Percentiles rank a stretch among this genome's conserved stretches.
Evolutionary conservation across 2,329 filamentous ascomycete species (phyloP).

Genomic region (Aspergillus sergii): DNA sequence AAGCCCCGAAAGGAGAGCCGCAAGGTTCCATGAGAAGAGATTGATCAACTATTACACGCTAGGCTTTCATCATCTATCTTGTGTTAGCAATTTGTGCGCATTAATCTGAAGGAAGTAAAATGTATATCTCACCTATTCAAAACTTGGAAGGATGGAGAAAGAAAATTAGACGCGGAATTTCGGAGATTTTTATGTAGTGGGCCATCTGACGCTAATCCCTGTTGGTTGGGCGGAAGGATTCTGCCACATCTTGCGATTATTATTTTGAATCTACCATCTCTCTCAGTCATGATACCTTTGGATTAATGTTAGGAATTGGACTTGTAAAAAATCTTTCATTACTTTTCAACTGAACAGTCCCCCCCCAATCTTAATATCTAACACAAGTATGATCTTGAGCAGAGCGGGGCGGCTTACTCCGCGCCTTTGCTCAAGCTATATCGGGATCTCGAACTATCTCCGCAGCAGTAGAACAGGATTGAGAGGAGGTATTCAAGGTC

Average conservation of each 20-base stretch:
- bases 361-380: not conserved
- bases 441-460: slow-evolving; percentile 42
- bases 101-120: slow-evolving; percentile 6
- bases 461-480: slow-evolving; percentile 24
- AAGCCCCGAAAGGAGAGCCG: slow-evolving; percentile 80
- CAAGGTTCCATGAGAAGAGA: slow-evolving; percentile 65
- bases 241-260: slow-evolving; percentile 10
- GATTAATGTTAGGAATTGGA: slow-evolving; percentile 10
- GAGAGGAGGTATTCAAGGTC: slow-evolving; percentile 10
- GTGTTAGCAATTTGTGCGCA: slow-evolving; percentile 16
- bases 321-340: not conserved
- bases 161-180: slow-evolving; percentile 49
- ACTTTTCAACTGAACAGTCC: not conserved
- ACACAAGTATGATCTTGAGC: slow-evolving; percentile 25
- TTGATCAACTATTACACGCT: slow-evolving; percentile 89
- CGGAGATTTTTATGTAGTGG: slow-evolving; percentile 29
- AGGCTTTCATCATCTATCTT: slow-evolving; percentile 97
- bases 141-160: slow-evolving; percentile 97
- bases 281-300: not conserved
- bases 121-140: slow-evolving; percentile 78
- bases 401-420: slow-evolving; percentile 27
- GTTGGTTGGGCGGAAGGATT: slow-evolving; percentile 25
- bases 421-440: slow-evolving; percentile 37
- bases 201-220: slow-evolving; percentile 24
- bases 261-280: not conserved